Evolutionary conservation across 495 filamentous ascomycete genomes (phyloP), one percentile per base, ranked within the genome.

Genomic region (Annulohypoxylon maeteangense): DNA sequence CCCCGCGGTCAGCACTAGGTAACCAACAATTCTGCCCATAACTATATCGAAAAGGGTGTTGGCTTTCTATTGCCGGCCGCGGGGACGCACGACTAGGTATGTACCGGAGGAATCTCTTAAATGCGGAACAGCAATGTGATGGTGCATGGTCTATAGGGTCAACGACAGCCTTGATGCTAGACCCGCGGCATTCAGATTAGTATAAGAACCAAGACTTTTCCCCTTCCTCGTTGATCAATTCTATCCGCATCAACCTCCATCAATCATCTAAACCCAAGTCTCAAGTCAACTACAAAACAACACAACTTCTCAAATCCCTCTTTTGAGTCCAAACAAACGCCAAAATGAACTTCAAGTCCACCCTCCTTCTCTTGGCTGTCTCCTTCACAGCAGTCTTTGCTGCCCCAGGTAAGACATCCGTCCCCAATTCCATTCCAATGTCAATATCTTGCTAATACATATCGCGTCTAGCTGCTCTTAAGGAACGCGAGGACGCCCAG

Each of bases 311-410:
- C 50, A 53, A 27, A 2, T 27, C 16, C 25, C n/a, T 23, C 23
- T 48, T 11, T 53, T 32, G 25, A 53, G 25, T 32, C 50, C 10
- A 18, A 53, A 53, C 32, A 12, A 53, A 51, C 14, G 12, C 16
- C 50, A 53, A 29, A 12, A 53, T 53, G 50, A 53, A 53, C 27
- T 53, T 53, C 50, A 53, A 53, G 50, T 53, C 50, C 6, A 16
- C 12, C n/a, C 5, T 53, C 50, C 6, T 53, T 53, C 25, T 53
- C 25, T 53, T 53, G 27, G 50, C 50, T 32, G 27, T 53, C 50
- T 53, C 50, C 16, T 4, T 53, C 16, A 32, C 50, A 16, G 50
- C 50, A 6, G 50, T 53, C 10, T 16, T 31, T 32, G 50, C 50
- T 32, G 50, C 50, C 14, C 50, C 50, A 31, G 27, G 50, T 53